Percentiles rank a stretch among this genome's conserved stretches.
Conservation (phyloP, 2,329 filamentous ascomycete genomes). For the Huntiella decipiens region DNA sequence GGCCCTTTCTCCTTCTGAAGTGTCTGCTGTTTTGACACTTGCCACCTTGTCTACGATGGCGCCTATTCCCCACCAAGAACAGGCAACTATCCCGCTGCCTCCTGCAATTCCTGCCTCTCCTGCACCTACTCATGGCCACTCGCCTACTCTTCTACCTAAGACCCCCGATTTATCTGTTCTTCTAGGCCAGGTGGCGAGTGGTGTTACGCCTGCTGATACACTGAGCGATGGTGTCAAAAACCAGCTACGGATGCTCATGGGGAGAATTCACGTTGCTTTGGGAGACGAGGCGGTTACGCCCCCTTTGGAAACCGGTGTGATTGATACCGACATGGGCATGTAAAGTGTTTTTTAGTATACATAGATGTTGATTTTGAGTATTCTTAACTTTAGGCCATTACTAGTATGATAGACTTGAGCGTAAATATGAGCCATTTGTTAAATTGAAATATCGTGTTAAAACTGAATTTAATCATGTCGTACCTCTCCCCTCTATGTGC, state of each 20-base stretch:
- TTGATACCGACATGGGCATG: no score
- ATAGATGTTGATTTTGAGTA: no score
- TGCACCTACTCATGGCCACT: constrained; percentile 3
- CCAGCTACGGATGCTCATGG: constrained; percentile 22
- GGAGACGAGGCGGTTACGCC: constrained; percentile 9
- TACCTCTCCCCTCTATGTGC: not conserved
- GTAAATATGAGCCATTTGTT: no score
- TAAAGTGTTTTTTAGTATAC: no score
- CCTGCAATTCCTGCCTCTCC: constrained; percentile 8
- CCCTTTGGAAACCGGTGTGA: not conserved
- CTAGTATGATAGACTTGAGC: no score
- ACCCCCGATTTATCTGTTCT: constrained; percentile 24
- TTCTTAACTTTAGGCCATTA: no score
- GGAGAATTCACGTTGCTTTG: constrained; percentile 6
- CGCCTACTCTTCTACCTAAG: not conserved
- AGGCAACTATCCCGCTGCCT: not conserved
- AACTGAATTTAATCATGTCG: not conserved
- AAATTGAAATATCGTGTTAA: no score
- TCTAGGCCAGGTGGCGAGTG: constrained; percentile 26
- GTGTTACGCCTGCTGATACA: constrained; percentile 20
- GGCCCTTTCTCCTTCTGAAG: not conserved
- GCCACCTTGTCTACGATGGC: not conserved
- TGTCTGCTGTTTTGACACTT: constrained; percentile 5
- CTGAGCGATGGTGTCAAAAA: constrained; percentile 25
- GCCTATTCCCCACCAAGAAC: not conserved